These are phyloP conservation scores for Apostasia shenzhenica DNA, from an alignment of 106 monocot species.

Conservation along the genomic window DNA sequence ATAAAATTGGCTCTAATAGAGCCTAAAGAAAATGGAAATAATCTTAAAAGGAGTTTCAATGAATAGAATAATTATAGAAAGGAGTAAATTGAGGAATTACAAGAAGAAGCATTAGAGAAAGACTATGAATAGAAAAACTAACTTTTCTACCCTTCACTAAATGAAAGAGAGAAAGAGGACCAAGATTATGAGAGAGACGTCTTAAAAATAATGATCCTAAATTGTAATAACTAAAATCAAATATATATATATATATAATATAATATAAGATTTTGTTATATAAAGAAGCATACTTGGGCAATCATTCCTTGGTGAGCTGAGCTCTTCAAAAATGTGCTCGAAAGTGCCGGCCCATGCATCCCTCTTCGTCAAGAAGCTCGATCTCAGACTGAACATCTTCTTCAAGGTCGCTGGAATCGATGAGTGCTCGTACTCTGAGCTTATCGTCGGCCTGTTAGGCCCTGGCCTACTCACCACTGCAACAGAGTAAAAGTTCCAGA, in stretches of 20 bases:
- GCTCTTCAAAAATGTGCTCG: constrained; percentile 33
- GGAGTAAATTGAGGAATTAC: not conserved
- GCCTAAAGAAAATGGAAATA: no score
- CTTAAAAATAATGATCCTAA: not conserved
- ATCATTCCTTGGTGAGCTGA: constrained; percentile 51
- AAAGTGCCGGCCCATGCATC: constrained; percentile 91
- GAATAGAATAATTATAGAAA: not conserved
- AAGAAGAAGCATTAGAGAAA: not conserved
- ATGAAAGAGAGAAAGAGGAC: no score
- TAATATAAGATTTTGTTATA: not conserved
- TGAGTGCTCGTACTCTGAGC: constrained; percentile 76
- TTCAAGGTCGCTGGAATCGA: constrained; percentile 81
- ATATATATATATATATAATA: not conserved
- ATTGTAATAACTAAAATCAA: not conserved
- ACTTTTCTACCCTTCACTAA: no score
- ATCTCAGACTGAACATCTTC: constrained; percentile 62
- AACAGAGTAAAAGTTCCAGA: not conserved
- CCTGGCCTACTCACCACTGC: constrained; percentile 49
- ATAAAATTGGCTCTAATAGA: no score
- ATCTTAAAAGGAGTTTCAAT: no score
- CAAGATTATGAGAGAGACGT: not conserved
- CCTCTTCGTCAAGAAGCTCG: constrained; percentile 51
- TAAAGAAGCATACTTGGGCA: constrained; percentile 36
- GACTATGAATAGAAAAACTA: no score
- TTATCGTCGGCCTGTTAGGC: constrained; percentile 45